phyloP scores from a whole-genome alignment of 768 basidiomycete species.

The Pulveroboletus sp. region DNA sequence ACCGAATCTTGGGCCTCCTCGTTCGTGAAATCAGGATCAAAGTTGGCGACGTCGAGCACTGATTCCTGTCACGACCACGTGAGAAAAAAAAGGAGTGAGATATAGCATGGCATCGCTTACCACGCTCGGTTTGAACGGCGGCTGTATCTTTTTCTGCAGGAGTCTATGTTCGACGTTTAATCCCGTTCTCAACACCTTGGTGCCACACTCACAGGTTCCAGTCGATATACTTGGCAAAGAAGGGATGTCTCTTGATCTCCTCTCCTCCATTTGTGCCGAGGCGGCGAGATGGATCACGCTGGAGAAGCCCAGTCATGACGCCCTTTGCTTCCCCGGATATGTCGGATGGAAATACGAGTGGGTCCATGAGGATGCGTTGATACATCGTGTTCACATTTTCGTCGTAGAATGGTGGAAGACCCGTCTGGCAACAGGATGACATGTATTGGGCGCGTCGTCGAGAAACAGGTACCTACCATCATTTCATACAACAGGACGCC shows the following conservation, averaged over 20 bases:
- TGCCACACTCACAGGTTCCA: constrained; percentile 62
- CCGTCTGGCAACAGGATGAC: constrained; percentile 51
- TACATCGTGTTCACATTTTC: constrained; percentile 99
- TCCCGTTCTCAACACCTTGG: background rate
- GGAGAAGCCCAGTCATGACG: constrained; percentile 83
- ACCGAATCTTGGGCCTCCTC: constrained; percentile 95
- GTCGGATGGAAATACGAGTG: constrained; percentile 86
- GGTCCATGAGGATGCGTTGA: constrained; percentile 90
- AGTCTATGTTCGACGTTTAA: constrained; percentile 40
- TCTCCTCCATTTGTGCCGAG: constrained; percentile 92
- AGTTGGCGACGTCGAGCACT: constrained; percentile 92
- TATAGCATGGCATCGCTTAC: constrained; percentile 40
- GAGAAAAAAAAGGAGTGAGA: background rate
- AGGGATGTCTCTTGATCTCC: constrained; percentile 93
- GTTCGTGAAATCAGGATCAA: constrained; percentile 95
- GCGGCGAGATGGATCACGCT: constrained; percentile 80
- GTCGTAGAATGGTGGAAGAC: constrained; percentile 97
- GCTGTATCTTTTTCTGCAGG: constrained; percentile 91
- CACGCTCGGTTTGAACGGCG: constrained; percentile 96
- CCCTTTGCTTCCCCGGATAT: constrained; percentile 84
- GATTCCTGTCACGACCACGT: constrained; percentile 53
- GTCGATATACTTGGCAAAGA: constrained; percentile 92
- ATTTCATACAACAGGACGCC: constrained; percentile 97
- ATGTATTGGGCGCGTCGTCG: constrained; percentile 2
- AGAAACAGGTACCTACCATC: constrained; percentile 52